Evolutionary conservation across 495 filamentous ascomycete genomes (phyloP), one percentile per base, ranked within the genome.

Genomic region (Echria macrotheca): DNA sequence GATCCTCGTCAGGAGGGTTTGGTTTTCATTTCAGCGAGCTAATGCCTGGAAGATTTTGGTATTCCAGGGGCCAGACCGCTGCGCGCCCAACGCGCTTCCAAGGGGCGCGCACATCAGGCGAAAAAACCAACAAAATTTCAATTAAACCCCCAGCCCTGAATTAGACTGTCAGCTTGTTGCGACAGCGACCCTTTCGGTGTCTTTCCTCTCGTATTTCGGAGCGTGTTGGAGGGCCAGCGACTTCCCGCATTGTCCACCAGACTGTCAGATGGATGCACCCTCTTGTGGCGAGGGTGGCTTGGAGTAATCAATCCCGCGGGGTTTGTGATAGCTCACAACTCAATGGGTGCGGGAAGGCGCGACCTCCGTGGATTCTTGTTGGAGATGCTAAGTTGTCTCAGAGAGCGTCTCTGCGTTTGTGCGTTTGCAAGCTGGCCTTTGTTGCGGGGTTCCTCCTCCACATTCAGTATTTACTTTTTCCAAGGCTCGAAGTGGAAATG

Each of bases 111-210:
- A 35, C 32, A 26, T 14, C 23, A 25, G 24, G 18, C 10, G 32
- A 25, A 21, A 32, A 42, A 23, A 42, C 33, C 15, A 49, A 48
- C 11, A 19, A 18, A 48, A 39, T 28, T 29, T 44, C 21, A 38
- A 21, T 9, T 22, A 31, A 44, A 31, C 15, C 8, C 22, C n/a
- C 8, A 26, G 41, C 25, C 21, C 23, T 43, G 17, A 24, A 41
- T 47, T 49, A 50, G 40, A 45, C 24, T 52, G 57, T 57, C 57
- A 60, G 57, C 48, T 48, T 54, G 52, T 47, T 38, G 25, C 41
- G 41, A 40, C 37, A 40, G 44, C 14, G 45, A 51, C 54, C 39
- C 43, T 42, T 47, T 47, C 32, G 44, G 44, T 22, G 25, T n/a
- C 9, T 42, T 25, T 33, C 37, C 37, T 26, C 36, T 31, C 28